Base-by-base conservation (phyloP, 495 filamentous ascomycete species). In the Evansstolkia leycettana region DNA sequence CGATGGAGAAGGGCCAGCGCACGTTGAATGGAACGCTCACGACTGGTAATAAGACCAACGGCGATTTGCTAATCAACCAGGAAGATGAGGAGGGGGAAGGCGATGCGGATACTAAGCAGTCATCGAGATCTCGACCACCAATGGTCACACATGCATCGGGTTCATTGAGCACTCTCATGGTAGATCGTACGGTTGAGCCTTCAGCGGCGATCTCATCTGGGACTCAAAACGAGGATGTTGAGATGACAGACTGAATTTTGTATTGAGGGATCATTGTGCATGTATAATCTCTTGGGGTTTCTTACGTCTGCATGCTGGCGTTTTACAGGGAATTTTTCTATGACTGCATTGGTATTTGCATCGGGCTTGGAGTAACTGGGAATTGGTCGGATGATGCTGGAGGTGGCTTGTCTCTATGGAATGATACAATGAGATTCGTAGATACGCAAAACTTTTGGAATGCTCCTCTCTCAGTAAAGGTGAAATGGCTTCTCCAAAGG, bases 211-310 rank as follows among this genome's bases (percentile, higher is more conserved):
- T 17, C 7, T 26, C 28, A n/a, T 8, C 13, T 12, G 25, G 20
- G 25, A n/a, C n/a, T n/a, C n/a, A n/a, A n/a, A 64, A 69, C 46
- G 51, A 49, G 14, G 79, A 82, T 48, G 70, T 80, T 11, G 61
- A 76, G 27, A 76, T 78, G 73, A 57, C 64, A 16, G 73, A 47
- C 31, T 33, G 41, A 9, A 23, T 23, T 23, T n/a, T n/a, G n/a
- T n/a, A n/a, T n/a, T 23, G 20, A 23, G 4, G 20, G 20, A 23
- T 4, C 20, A 9, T 23, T 34, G 37, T 38, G 28, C 14, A 33
- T 7, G 27, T 36, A 37, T 31, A 16, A 26, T 47, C 6, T 12
- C n/a, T 36, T 40, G 2, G 17, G 18, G 26, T 17, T 17, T 36
- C 9, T 36, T 18, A 25, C 13, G 12, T 17, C 29, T 28, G 29